A percentile compares a stretch with the other conserved stretches of the same genome.
Evolutionary conservation across 2,329 filamentous ascomycete genomes (phyloP).

Genomic region (Rutstroemia sp.): DNA sequence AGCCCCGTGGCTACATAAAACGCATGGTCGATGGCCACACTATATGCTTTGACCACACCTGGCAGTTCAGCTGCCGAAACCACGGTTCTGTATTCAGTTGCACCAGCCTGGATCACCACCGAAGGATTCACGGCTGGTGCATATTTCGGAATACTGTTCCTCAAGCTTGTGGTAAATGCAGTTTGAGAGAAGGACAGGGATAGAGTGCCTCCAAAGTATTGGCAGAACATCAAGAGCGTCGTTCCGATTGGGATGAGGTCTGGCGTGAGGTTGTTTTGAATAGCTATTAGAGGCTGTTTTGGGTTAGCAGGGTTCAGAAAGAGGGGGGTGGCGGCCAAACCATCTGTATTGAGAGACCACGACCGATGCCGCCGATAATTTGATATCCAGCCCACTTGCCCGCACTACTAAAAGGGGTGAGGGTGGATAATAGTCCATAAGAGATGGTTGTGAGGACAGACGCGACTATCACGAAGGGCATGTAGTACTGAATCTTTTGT

Average conservation of each 20-base stretch:
- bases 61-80: neutral
- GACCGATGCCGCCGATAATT: conserved; percentile 21
- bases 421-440: conserved; percentile 29
- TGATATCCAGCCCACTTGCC: conserved; percentile 24
- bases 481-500: conserved; percentile 27
- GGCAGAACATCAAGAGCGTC: neutral
- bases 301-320: neutral
- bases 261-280: neutral
- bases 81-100: neutral
- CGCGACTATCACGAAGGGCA: conserved; percentile 26
- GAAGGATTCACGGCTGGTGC: neutral
- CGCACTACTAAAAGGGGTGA: conserved; percentile 16
- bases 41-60: neutral
- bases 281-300: neutral
- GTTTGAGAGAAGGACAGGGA: neutral
- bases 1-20: neutral
- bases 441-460: conserved; percentile 22
- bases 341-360: conserved; percentile 21
- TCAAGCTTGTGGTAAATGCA: neutral
- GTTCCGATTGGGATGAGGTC: neutral
- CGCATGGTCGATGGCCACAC: neutral
- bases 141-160: neutral
- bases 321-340: neutral
- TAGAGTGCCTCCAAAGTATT: neutral
- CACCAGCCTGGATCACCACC: neutral